phyloP scores from a whole-genome alignment of 2,329 filamentous ascomycete genomes.

The Alternaria arborescens region DNA sequence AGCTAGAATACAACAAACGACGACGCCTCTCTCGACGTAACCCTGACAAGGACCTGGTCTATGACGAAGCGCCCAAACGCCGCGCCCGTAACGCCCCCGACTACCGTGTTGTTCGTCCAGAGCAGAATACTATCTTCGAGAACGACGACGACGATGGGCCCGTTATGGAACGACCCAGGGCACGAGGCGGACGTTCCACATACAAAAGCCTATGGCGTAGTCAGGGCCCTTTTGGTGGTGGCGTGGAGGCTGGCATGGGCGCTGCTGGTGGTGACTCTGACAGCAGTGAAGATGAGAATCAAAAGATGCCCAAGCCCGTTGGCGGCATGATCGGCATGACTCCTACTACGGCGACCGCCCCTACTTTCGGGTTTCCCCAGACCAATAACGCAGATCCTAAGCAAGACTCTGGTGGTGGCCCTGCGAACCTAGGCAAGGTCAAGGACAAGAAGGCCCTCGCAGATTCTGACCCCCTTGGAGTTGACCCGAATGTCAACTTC shows the following conservation, averaged over 20 bases:
- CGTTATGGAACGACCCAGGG: conserved; percentile 72
- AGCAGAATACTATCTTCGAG: conserved; percentile 74
- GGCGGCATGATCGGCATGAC: conserved; percentile 72
- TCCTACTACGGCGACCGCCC: conserved; percentile 61
- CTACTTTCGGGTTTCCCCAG: conserved; percentile 65
- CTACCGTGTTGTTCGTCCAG: conserved; percentile 84
- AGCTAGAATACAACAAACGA: conserved; percentile 62
- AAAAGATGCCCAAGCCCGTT: conserved; percentile 63
- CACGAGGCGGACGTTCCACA: conserved; percentile 62
- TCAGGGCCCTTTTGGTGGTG: conserved; percentile 91
- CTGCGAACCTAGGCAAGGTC: conserved; percentile 89
- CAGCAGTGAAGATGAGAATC: conserved; percentile 92
- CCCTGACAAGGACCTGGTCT: conserved; percentile 57
- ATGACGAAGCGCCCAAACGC: conserved; percentile 66
- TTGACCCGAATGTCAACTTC: conserved; percentile 92
- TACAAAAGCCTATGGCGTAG: conserved; percentile 88
- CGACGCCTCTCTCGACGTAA: conserved; percentile 43
- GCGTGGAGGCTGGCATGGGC: conserved; percentile 77
- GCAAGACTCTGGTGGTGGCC: conserved; percentile 65
- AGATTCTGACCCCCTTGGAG: conserved; percentile 92
- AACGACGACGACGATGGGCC: conserved; percentile 75
- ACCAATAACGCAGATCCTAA: conserved; percentile 65
- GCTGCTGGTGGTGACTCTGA: conserved; percentile 88
- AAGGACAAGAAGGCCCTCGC: conserved; percentile 92
- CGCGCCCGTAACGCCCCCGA: conserved; percentile 76